Percentiles rank a stretch among this genome's conserved stretches.
phyloP scores from a whole-genome alignment of 306 rosid genomes.

The Macrotyloma uniflorum region DNA sequence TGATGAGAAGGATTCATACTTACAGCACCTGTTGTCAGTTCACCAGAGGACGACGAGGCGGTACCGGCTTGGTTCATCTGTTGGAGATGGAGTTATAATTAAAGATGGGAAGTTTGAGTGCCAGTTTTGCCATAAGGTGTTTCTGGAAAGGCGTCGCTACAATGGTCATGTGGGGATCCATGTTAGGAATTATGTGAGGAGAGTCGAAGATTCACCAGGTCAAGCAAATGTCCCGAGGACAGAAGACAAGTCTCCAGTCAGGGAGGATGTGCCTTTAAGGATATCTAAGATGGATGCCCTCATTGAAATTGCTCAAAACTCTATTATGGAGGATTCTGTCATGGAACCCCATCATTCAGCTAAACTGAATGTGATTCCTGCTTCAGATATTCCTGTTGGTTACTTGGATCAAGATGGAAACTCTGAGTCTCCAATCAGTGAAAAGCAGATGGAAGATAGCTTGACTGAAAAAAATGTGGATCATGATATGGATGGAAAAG shows the following conservation, averaged over 20 bases:
- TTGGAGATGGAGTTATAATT: conserved; percentile 90
- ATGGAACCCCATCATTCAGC: conserved; percentile 42
- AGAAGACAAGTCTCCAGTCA: conserved; percentile 53
- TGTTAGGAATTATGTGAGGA: conserved; percentile 81
- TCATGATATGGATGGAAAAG: conserved; percentile 45
- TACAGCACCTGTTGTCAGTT: conserved; percentile 76
- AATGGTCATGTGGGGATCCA: conserved; percentile 93
- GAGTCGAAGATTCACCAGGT: conserved; percentile 61
- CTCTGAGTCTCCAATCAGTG: conserved; percentile 44
- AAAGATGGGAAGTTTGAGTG: conserved; percentile 91
- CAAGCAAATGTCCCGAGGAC: conserved; percentile 39
- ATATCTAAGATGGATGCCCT: conserved; percentile 90
- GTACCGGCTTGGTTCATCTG: conserved; percentile 87
- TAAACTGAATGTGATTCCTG: conserved; percentile 26
- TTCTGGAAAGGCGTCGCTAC: conserved; percentile 82
- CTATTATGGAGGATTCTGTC: conserved; percentile 68
- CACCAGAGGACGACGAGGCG: conserved; percentile 86
- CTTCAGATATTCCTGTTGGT: conserved; percentile 41
- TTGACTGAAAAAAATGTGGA: conserved; percentile 37
- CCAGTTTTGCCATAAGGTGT: conserved; percentile 93
- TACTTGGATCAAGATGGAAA: conserved; percentile 40
- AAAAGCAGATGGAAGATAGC: conserved; percentile 48
- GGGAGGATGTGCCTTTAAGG: conserved; percentile 59
- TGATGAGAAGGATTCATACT: conserved; percentile 73
- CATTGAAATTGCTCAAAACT: conserved; percentile 83